These are phyloP conservation scores for Fusarium euwallaceae DNA, from an alignment of 2,329 filamentous ascomycete genomes.

Conservation along the genomic window DNA sequence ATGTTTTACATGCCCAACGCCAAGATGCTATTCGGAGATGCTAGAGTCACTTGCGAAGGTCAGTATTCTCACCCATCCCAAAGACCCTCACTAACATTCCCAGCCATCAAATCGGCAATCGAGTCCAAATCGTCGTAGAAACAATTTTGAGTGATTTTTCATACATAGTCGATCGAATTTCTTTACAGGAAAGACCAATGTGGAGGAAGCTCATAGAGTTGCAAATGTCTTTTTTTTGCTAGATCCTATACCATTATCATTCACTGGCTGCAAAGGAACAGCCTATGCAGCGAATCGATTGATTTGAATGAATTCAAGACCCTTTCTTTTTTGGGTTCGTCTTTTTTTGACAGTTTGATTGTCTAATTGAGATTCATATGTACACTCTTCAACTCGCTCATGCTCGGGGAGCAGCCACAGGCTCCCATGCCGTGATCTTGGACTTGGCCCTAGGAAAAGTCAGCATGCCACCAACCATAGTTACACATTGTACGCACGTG, in stretches of 20 bases:
- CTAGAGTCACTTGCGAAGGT: conserved; percentile 86
- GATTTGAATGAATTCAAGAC: conserved; percentile 29
- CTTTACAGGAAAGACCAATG: conserved; percentile 22
- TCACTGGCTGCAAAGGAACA: conserved; percentile 12
- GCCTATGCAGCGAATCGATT: conserved; percentile 13
- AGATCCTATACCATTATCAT: conserved; percentile 37
- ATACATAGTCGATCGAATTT: conserved; percentile 22
- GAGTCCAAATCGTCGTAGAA: conserved; percentile 50
- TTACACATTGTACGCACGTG: conserved; percentile 75
- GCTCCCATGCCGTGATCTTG: conserved; percentile 68
- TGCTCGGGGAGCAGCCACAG: conserved; percentile 54
- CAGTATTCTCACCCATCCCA: conserved; percentile 47
- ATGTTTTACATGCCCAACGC: conserved; percentile 95
- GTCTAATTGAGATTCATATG: conserved; percentile 47
- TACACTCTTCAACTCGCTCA: conserved; percentile 47
- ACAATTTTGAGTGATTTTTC: conserved; percentile 15
- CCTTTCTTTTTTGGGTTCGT: conserved; percentile 22
- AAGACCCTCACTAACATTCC: conserved; percentile 39
- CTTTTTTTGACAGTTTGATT: conserved; percentile 22
- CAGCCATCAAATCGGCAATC: conserved; percentile 58
- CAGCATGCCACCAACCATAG: conserved; percentile 21
- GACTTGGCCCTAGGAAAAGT: conserved; percentile 60
- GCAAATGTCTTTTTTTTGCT: conserved; percentile 27
- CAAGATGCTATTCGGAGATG: conserved; percentile 93
- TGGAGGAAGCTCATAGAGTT: conserved; percentile 40